Evolutionary conservation across 2,329 filamentous ascomycete genomes (phyloP).

Genomic region (Aspergillus costaricaensis): DNA sequence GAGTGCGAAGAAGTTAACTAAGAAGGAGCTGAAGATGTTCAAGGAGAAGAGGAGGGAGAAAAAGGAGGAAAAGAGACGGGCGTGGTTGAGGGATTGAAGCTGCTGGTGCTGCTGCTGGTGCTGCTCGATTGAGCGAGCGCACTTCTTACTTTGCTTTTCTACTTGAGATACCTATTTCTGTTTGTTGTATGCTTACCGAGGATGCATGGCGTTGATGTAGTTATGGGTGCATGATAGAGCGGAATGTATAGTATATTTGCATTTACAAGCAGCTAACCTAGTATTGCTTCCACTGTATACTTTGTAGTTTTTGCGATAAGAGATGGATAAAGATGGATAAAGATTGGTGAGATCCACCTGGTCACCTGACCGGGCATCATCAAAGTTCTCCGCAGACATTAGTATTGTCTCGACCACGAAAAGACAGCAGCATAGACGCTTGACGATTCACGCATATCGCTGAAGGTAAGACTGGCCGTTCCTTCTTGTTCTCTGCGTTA

Average conservation of each 20-base stretch:
- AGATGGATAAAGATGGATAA: neutral
- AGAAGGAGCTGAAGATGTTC: slow-evolving; percentile 85
- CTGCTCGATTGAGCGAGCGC: neutral
- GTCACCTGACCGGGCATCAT: slow-evolving; percentile 17
- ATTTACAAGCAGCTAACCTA: neutral
- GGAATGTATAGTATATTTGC: neutral
- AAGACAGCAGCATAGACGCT: neutral
- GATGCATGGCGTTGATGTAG: slow-evolving; percentile 12
- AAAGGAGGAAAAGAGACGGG: slow-evolving; percentile 92
- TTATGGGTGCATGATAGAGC: slow-evolving; percentile 17
- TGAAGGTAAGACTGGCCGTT: neutral
- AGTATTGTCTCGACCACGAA: neutral
- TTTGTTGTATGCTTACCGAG: slow-evolving; percentile 10
- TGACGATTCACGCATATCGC: neutral
- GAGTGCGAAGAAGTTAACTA: slow-evolving; percentile 77
- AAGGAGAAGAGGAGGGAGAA: slow-evolving; percentile 84
- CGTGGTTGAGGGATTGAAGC: slow-evolving; percentile 80
- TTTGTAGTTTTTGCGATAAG: neutral
- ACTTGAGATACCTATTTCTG: slow-evolving; percentile 20
- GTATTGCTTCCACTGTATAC: neutral
- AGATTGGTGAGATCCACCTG: neutral
- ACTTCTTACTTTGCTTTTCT: slow-evolving; percentile 14
- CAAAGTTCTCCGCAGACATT: slow-evolving; percentile 10
- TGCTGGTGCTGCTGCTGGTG: neutral
- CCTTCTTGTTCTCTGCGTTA: neutral